Evolutionary conservation across 331 rosid species (phyloP).

Genomic region (Quercus lobata): DNA sequence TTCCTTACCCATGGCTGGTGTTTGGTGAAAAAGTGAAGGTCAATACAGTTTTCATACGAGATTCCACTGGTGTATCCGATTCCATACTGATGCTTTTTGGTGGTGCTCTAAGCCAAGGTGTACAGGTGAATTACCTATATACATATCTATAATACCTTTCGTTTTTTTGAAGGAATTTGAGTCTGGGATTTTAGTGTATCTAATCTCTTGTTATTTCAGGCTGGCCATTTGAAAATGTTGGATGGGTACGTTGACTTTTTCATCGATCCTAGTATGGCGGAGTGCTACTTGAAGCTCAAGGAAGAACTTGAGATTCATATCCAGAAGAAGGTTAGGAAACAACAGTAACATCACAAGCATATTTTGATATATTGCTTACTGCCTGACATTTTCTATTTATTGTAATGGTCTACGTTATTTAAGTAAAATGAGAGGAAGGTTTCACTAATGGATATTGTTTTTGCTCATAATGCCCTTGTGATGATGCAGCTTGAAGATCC

Average conservation of each 20-base stretch:
- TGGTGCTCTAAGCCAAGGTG: slow-evolving; percentile 63
- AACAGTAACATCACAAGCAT: not conserved
- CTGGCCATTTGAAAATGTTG: slow-evolving; percentile 91
- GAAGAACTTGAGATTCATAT: slow-evolving; percentile 84
- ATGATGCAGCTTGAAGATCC: slow-evolving; percentile 83
- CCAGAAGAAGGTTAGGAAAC: slow-evolving; percentile 68
- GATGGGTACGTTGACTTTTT: slow-evolving; percentile 82
- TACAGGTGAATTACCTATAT: slow-evolving; percentile 55
- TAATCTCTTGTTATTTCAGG: slow-evolving; percentile 34
- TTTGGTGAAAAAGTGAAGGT: slow-evolving; percentile 95
- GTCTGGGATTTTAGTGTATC: slow-evolving; percentile 10
- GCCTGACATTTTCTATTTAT: not conserved
- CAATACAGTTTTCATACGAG: slow-evolving; percentile 90
- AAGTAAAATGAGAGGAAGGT: not conserved
- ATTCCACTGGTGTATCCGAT: slow-evolving; percentile 95
- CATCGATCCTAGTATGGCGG: slow-evolving; percentile 89
- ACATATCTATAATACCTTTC: not conserved
- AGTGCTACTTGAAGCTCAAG: slow-evolving; percentile 84
- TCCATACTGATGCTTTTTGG: slow-evolving; percentile 84
- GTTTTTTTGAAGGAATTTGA: not conserved
- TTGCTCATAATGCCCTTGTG: not conserved
- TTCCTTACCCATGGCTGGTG: slow-evolving; percentile 96
- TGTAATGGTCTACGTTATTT: not conserved
- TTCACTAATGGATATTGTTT: not conserved
- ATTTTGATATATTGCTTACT: slow-evolving; percentile 2